Conservation (phyloP, 2,329 filamentous ascomycete genomes). For the Beauveria pseudobassiana region DNA sequence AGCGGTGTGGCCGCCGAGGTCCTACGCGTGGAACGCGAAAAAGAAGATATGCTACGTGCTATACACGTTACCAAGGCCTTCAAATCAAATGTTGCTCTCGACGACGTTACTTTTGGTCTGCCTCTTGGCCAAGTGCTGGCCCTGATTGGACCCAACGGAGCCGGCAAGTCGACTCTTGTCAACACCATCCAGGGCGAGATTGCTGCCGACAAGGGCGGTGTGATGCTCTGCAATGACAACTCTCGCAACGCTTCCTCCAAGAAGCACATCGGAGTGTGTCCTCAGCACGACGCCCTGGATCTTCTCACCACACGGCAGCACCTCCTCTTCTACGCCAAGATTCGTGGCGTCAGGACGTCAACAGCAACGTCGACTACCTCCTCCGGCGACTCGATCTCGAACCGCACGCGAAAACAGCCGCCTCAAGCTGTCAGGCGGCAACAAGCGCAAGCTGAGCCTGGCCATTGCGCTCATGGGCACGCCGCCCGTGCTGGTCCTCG, state of each 20-base stretch:
- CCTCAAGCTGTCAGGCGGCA: conserved; percentile 72
- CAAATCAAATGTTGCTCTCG: conserved; percentile 61
- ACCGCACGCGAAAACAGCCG: conserved; percentile 62
- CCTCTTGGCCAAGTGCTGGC: conserved; percentile 70
- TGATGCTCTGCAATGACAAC: conserved; percentile 68
- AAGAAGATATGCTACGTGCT: conserved; percentile 59
- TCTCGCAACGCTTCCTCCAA: conserved; percentile 50
- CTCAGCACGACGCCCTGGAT: conserved; percentile 77
- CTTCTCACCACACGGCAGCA: conserved; percentile 78
- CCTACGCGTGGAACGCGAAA: conserved; percentile 45
- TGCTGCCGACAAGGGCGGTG: conserved; percentile 53
- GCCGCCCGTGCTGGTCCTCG: conserved; percentile 70
- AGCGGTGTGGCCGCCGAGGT: background rate
- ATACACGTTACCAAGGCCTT: conserved; percentile 70
- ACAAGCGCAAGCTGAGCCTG: conserved; percentile 76
- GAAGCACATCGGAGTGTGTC: conserved; percentile 66
- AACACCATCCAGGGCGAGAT: conserved; percentile 75
- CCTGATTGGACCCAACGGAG: conserved; percentile 76
- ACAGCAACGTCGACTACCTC: conserved; percentile 65
- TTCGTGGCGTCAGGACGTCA: conserved; percentile 66
- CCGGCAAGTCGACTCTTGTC: conserved; percentile 80
- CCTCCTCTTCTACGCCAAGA: conserved; percentile 66
- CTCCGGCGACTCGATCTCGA: conserved; percentile 65
- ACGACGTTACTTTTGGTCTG: conserved; percentile 74
- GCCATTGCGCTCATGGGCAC: conserved; percentile 85